Evolutionary conservation across 2,329 filamentous ascomycete genomes (phyloP), one percentile per base, ranked within the genome.

Genomic region (Neonectria hederae): DNA sequence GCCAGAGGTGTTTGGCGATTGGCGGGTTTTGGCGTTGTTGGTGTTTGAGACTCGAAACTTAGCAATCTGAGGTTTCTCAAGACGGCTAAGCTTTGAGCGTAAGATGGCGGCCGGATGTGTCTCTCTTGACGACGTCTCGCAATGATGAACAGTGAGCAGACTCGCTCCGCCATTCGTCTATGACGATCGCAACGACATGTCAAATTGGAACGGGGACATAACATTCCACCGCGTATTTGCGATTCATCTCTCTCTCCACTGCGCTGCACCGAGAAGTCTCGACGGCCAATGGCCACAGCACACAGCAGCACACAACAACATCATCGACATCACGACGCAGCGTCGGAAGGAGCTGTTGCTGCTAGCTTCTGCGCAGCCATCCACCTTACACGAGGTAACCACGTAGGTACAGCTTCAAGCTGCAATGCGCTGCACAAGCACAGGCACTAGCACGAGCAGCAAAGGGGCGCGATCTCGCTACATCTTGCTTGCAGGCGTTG

Each of bases 271-370:
- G 10, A 28, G 42, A 22, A 13, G 22, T 38, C 22, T n/a, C 22
- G 46, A 24, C 46, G 26, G 24, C 54, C 59, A 62, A 62, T 62
- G 28, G 42, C 45, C 48, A 14, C 21, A 7, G 21, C 28, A 57
- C 59, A 62, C 59, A 62, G 48, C 45, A 62, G 46, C 53, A 42
- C n/a, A 43, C 42, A 51, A 45, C 59, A 40, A 30, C 57, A 40
- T 40, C 59, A 62, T 45, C 19, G 46, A 19, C 35, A 28, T 24
- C 24, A 19, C 28, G n/a, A 58, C 48, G 28, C 48, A 42, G 54
- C 54, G 22, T 52, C 17, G 43, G n/a, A 26, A 56, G 28, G 35
- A 45, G 22, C 40, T 45, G 43, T 24, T 49, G 14, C 24, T 51
- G 53, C 45, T 19, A 35, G 22, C 43, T 43, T 43, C 24, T 24